Conservation (phyloP, 1,139 yeast genomes). For the Yamadazyma triangularis region DNA sequence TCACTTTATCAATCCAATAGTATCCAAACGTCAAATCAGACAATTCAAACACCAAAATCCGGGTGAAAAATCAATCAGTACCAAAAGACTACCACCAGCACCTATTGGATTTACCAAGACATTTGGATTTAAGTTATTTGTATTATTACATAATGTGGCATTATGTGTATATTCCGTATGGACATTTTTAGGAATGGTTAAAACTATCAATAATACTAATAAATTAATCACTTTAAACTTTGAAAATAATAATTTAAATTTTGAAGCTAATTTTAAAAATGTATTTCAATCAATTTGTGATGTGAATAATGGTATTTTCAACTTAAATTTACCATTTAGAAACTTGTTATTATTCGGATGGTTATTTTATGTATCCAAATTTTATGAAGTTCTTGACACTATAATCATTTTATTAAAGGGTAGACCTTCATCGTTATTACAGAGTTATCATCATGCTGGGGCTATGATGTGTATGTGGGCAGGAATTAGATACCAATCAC, state of each 20-base stretch:
- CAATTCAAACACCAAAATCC: slow-evolving; percentile 13
- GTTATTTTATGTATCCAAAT: slow-evolving; percentile 68
- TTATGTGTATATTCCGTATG: slow-evolving; percentile 66
- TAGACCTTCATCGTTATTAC: slow-evolving; percentile 61
- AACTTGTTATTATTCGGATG: slow-evolving; percentile 46
- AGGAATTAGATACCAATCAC: slow-evolving; percentile 65
- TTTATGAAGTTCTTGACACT: slow-evolving; percentile 71
- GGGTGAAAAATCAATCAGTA: slow-evolving; percentile 11
- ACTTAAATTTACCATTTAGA: slow-evolving; percentile 34
- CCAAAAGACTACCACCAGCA: slow-evolving; percentile 46
- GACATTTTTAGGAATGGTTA: slow-evolving; percentile 68
- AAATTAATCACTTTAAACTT: slow-evolving; percentile 18
- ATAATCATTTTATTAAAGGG: slow-evolving; percentile 66
- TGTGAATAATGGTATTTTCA: slow-evolving; percentile 60
- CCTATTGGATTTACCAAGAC: slow-evolving; percentile 51
- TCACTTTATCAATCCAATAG: slow-evolving; percentile 48
- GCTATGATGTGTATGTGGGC: slow-evolving; percentile 87
- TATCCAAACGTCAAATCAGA: slow-evolving; percentile 32
- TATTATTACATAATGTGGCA: slow-evolving; percentile 57
- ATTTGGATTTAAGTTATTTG: slow-evolving; percentile 48
- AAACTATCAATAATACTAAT: slow-evolving; percentile 41
- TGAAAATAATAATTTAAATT: slow-evolving; percentile 8
- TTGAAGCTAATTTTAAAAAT: slow-evolving; percentile 15
- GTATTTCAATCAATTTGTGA: slow-evolving; percentile 63
- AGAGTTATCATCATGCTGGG: slow-evolving; percentile 77